A percentile compares a stretch with the other conserved stretches of the same genome.
Evolutionary conservation across 1,284 basidiomycete species (phyloP).

Genomic region (Rhodotorula sp.): DNA sequence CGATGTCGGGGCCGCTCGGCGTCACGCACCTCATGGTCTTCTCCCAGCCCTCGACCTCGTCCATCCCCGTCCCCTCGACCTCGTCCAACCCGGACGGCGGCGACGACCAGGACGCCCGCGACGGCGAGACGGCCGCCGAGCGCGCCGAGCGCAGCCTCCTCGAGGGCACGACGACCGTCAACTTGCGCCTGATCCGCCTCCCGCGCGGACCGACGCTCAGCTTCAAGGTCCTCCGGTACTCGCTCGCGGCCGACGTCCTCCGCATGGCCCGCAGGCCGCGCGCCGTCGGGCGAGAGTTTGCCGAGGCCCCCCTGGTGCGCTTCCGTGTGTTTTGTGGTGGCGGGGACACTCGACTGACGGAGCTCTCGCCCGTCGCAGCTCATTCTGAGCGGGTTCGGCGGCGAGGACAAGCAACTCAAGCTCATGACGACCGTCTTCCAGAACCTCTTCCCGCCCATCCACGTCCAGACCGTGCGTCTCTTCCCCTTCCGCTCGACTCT

Average conservation of each 20-base stretch:
- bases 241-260: conserved; percentile 79
- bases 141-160: conserved; percentile 63
- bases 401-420: conserved; percentile 54
- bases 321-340: too few relatives aligned
- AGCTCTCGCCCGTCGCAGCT: conserved; percentile 46
- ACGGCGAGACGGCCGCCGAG: conserved; percentile 38
- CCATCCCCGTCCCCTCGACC: neutral
- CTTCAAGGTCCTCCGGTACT: conserved; percentile 90
- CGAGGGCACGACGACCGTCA: conserved; percentile 73
- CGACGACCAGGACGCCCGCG: neutral
- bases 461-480: conserved; percentile 57
- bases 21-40: conserved; percentile 94
- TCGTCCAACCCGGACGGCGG: neutral
- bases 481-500: conserved; percentile 51
- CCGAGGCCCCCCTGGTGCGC: conserved; percentile 78
- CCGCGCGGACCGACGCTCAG: conserved; percentile 91
- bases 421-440: conserved; percentile 59
- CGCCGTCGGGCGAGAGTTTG: conserved; percentile 79
- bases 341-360: neutral
- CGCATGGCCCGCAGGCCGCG: conserved; percentile 67
- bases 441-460: conserved; percentile 58
- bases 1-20: conserved; percentile 85
- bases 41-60: conserved; percentile 42
- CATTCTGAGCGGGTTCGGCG: conserved; percentile 56
- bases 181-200: conserved; percentile 81